These are phyloP conservation scores for Neolecta irregularis DNA, from an alignment of 1,139 yeast genomes.

Conservation along the genomic window DNA sequence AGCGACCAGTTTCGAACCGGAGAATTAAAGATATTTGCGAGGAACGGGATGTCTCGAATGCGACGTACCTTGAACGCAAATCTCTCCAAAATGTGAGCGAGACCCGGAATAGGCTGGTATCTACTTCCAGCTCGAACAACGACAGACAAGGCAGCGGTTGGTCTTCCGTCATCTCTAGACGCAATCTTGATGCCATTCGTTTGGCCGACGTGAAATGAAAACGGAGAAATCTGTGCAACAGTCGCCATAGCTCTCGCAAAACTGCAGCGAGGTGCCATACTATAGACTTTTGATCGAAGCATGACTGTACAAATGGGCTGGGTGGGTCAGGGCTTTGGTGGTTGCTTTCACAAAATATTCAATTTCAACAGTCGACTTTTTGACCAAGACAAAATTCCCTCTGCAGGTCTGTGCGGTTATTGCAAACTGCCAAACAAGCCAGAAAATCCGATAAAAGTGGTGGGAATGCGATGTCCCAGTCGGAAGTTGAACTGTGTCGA, in stretches of 20 bases:
- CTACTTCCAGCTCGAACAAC: constrained; percentile 82
- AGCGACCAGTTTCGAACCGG: neutral
- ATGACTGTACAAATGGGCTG: too few relatives aligned
- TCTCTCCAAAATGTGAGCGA: constrained; percentile 72
- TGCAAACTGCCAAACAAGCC: neutral
- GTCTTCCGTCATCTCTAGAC: constrained; percentile 33
- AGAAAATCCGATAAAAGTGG: neutral
- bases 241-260: too few relatives aligned
- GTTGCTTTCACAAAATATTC: too few relatives aligned
- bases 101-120: constrained; percentile 58
- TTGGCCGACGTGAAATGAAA: constrained; percentile 7
- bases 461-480: constrained; percentile 6
- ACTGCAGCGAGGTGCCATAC: too few relatives aligned
- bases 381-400: too few relatives aligned
- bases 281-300: too few relatives aligned
- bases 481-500: constrained; percentile 22
- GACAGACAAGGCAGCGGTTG: constrained; percentile 60
- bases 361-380: too few relatives aligned
- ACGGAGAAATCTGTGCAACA: too few relatives aligned
- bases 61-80: constrained; percentile 42
- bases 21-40: neutral
- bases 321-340: too few relatives aligned
- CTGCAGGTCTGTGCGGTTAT: too few relatives aligned
- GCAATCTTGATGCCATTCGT: constrained; percentile 27
- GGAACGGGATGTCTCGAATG: neutral